Evolutionary conservation across 2,329 filamentous ascomycete species (phyloP), one percentile per base, ranked within the genome.

Genomic region (Penicillium sp.): DNA sequence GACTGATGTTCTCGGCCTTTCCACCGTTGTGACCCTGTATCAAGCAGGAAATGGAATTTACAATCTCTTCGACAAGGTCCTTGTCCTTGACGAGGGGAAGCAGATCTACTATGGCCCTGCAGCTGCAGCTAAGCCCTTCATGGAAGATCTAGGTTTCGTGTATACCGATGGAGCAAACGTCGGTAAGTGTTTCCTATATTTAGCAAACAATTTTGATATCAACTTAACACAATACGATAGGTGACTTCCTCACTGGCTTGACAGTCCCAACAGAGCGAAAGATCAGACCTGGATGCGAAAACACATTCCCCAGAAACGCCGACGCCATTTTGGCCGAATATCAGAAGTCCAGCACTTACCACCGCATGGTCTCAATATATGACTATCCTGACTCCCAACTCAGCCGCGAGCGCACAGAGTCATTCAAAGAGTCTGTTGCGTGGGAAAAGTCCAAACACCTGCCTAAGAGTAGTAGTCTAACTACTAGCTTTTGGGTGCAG

Each of bases 191-290:
- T 35, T 31, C 7, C 9, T 42, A 23, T 42, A 17, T 9, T 7
- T 9, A 12, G 12, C 25, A 25, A 29, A 42, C 1, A 29, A 36
- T 1, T 17, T 9, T 25, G 33, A 21, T 13, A 25, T 19, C 15
- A 41, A 35, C 55, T 53, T 53, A 49, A 57, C 35, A 23, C 7
- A 8, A 6, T 27, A 23, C 21, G 3, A 78, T 84, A 3, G 85
- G 82, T 6, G 87, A 89, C 65, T 89, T 79, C 70, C 70, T 89
- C 17, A 89, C 86, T 3, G 84, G 85, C 61, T 80, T 86, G n/a
- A 86, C 84, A 1, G 84, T 86, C 17, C 78, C 78, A 1, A 79
- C 77, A 0, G 79, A 81, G 61, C 70, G 79, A 38, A 66, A 71
- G n/a, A 75, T 80, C 47, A 71, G 66, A 10, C 66, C 72, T 5